Percentiles rank a stretch among this genome's conserved stretches.
Conservation (phyloP, 108 stramenopile species). For the Skeletonema tropicum region DNA sequence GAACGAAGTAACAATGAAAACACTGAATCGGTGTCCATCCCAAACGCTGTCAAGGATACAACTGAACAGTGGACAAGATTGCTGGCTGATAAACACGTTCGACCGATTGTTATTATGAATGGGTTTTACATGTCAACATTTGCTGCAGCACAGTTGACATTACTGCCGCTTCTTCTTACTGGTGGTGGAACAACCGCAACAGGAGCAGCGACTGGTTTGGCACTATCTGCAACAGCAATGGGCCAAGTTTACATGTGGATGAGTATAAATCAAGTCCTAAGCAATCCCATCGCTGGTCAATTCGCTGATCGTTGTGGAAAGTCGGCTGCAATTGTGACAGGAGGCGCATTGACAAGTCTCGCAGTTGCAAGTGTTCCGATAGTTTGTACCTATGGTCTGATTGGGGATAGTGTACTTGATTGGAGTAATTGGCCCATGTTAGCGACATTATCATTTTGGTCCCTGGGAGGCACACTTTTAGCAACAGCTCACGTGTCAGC, state of each 20-base stretch:
- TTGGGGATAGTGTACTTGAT: conserved; percentile 16
- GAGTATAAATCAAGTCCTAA: conserved; percentile 78
- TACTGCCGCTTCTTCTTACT: conserved; percentile 84
- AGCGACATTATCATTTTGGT: conserved; percentile 76
- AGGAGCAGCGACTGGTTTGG: conserved; percentile 42
- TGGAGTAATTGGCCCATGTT: conserved; percentile 47
- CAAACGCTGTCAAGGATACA: conserved; percentile 59
- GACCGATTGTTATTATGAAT: conserved; percentile 83
- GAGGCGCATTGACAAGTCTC: conserved; percentile 67
- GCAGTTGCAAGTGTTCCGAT: conserved; percentile 67
- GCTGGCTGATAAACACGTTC: conserved; percentile 49
- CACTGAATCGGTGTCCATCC: conserved; percentile 22
- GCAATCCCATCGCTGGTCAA: conserved; percentile 71
- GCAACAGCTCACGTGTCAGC: conserved; percentile 77
- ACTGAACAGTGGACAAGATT: conserved; percentile 77
- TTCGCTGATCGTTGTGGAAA: conserved; percentile 76
- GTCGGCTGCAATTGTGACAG: conserved; percentile 70
- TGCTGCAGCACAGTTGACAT: conserved; percentile 84
- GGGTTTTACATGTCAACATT: conserved; percentile 85
- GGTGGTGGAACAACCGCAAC: conserved; percentile 19
- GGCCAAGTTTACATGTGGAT: conserved; percentile 88
- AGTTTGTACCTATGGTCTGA: conserved; percentile 19
- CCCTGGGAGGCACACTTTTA: conserved; percentile 70
- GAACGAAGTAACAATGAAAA: conserved; percentile 12
- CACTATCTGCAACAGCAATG: conserved; percentile 70